Percentiles rank a stretch among this genome's conserved stretches.
Evolutionary conservation across 768 basidiomycete species (phyloP).

Genomic region (Termitomyces sp.): DNA sequence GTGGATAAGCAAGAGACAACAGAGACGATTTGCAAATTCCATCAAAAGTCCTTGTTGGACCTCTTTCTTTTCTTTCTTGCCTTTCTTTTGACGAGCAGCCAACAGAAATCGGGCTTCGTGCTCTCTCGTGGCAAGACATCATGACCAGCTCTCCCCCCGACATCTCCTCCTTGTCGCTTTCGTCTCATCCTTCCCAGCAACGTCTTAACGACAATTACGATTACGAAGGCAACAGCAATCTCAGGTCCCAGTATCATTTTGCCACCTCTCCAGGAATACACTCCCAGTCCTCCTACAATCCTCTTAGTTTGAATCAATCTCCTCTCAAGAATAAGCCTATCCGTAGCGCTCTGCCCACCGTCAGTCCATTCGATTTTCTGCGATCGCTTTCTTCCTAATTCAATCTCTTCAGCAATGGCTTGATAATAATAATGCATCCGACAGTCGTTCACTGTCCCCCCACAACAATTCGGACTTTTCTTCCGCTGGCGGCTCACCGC

Average conservation of each 20-base stretch:
- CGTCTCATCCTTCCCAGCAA: constrained; percentile 69
- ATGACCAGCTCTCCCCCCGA: constrained; percentile 85
- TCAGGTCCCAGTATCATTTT: constrained; percentile 70
- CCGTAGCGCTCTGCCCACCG: constrained; percentile 72
- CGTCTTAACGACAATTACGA: constrained; percentile 87
- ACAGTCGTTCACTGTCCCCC: constrained; percentile 80
- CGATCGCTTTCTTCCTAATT: constrained; percentile 16
- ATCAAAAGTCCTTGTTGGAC: constrained; percentile 18
- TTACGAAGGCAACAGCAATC: constrained; percentile 62
- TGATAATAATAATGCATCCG: constrained; percentile 55
- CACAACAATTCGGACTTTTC: constrained; percentile 89
- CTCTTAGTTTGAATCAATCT: constrained; percentile 58
- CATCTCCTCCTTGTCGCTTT: constrained; percentile 74
- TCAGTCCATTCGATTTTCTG: constrained; percentile 39
- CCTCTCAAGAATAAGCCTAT: constrained; percentile 74
- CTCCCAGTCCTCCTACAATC: constrained; percentile 57
- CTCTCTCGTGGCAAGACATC: constrained; percentile 36
- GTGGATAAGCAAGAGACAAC: constrained; percentile 34
- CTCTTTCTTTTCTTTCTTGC: constrained; percentile 23
- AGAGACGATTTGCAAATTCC: constrained; percentile 20
- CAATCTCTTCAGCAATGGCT: constrained; percentile 74
- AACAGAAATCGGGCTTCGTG: constrained; percentile 22
- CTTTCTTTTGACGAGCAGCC: constrained; percentile 34
- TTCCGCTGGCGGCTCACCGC: constrained; percentile 75
- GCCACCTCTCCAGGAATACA: constrained; percentile 56